These are phyloP conservation scores for Dictyophora rubrovolvata DNA, from an alignment of 768 basidiomycete genomes.

Conservation along the genomic window DNA sequence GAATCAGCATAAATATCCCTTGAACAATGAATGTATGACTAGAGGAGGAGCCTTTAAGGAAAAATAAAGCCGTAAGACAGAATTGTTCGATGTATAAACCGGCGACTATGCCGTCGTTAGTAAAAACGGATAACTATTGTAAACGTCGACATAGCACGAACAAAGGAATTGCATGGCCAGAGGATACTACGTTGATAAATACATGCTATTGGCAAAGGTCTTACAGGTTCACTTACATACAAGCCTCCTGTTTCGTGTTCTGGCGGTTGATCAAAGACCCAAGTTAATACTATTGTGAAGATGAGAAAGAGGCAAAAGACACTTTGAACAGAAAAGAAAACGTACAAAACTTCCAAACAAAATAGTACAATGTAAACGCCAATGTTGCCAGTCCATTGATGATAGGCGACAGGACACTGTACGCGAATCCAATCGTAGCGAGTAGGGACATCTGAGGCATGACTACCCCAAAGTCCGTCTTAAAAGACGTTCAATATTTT, in stretches of 20 bases:
- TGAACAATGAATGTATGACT: conserved; percentile 28
- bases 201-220: conserved; percentile 21
- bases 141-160: conserved; percentile 18
- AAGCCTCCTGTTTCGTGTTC: conserved; percentile 34
- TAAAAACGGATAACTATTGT: conserved; percentile 16
- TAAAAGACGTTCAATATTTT: neutral
- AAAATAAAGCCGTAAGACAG: conserved; percentile 56
- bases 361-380: conserved; percentile 50
- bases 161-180: conserved; percentile 41
- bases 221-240: conserved; percentile 12
- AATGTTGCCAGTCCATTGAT: conserved; percentile 54
- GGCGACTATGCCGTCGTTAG: conserved; percentile 39
- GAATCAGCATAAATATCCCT: conserved; percentile 48
- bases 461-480: conserved; percentile 42
- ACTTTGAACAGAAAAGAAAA: conserved; percentile 6
- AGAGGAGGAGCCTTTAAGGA: conserved; percentile 36
- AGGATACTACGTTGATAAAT: conserved; percentile 24
- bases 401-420: conserved; percentile 54
- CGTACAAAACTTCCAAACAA: conserved; percentile 50
- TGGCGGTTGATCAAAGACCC: conserved; percentile 44
- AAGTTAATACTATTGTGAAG: conserved; percentile 29
- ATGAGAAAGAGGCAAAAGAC: neutral
- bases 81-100: conserved; percentile 67
- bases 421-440: conserved; percentile 43
- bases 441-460: conserved; percentile 43